phyloP scores from a whole-genome alignment of 768 basidiomycete genomes.

The Clathrus columnatus region DNA sequence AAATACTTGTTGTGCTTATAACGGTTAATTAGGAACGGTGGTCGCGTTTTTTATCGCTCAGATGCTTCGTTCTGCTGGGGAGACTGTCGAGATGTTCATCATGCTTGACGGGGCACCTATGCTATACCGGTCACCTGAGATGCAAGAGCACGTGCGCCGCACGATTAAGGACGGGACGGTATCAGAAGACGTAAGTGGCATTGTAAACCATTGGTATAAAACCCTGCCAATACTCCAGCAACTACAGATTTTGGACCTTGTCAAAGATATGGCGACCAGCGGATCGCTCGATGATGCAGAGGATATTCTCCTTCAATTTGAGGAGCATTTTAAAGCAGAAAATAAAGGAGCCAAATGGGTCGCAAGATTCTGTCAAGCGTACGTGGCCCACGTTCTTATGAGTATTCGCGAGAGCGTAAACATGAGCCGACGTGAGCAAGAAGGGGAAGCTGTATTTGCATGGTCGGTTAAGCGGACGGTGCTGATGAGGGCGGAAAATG shows the following conservation, averaged over 20 bases:
- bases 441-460: too few relatives aligned
- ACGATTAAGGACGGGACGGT: too few relatives aligned
- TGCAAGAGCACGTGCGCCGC: too few relatives aligned
- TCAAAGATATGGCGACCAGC: conserved; percentile 8
- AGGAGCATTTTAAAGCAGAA: conserved; percentile 5
- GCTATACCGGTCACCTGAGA: too few relatives aligned
- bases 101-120: too few relatives aligned
- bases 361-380: conserved; percentile 12
- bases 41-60: too few relatives aligned
- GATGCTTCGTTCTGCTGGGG: too few relatives aligned
- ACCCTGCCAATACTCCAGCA: background rate
- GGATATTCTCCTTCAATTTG: conserved; percentile 7
- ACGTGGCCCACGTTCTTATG: conserved; percentile 10
- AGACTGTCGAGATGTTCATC: too few relatives aligned
- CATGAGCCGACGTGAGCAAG: background rate
- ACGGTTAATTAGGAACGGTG: too few relatives aligned
- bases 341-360: conserved; percentile 3
- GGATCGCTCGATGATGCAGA: conserved; percentile 7
- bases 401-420: conserved; percentile 7
- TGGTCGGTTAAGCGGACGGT: conserved; percentile 7
- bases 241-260: conserved; percentile 8
- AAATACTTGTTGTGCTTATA: too few relatives aligned
- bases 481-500: conserved; percentile 2
- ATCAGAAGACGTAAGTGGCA: too few relatives aligned
- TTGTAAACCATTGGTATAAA: too few relatives aligned